Evolutionary conservation across 345 rosid genomes (phyloP), one percentile per base, ranked within the genome.

Genomic region (Psidium guajava): DNA sequence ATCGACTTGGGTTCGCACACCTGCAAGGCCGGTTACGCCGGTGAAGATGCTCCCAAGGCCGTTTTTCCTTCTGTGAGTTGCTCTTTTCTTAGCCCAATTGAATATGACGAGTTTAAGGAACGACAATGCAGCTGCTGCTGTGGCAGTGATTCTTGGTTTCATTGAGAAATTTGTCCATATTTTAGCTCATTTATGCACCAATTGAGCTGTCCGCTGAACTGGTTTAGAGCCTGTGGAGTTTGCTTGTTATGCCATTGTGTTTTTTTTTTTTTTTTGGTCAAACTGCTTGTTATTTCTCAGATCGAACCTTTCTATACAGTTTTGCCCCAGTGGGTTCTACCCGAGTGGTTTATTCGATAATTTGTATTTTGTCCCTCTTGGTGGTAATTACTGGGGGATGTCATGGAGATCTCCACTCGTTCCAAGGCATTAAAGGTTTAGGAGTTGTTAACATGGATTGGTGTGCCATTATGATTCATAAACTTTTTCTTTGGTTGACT

Each of bases 11-110:
- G 99, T 27, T 94, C 98, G 54, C 99, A 96, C 92, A 96, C 99
- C 87, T 98, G 99, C 90, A 98, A 98, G 86, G 99, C 99, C 75
- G 99, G 99, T 85, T 98, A 95, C 88, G 99, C 99, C 12, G 99
- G 99, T 8, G 99, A 98, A 92, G 99, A 98, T 92, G 97, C 98
- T 87, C 99, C 99, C 57, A 98, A 98, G 89, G 99, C 99, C 55
- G 99, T 98, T 10, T 98, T 98, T 83, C 98, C 99, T 87, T 96
- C 99, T 47, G 98, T 96, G 86, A 93, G 94, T 86, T 83, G 83
- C 81, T 74, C 51, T 21, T 56, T 58, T 83, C 51, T 54, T 83
- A 27, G 56, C 61, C 18, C 44, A 84, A 87, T 80, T 88, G 83
- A 21, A 52, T 18, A 6, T 69, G 9, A 18, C 47, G 24, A 4